Evolutionary conservation across 2,329 filamentous ascomycete genomes (phyloP), one percentile per base, ranked within the genome.

Genomic region (Colletotrichum tamarilloi): DNA sequence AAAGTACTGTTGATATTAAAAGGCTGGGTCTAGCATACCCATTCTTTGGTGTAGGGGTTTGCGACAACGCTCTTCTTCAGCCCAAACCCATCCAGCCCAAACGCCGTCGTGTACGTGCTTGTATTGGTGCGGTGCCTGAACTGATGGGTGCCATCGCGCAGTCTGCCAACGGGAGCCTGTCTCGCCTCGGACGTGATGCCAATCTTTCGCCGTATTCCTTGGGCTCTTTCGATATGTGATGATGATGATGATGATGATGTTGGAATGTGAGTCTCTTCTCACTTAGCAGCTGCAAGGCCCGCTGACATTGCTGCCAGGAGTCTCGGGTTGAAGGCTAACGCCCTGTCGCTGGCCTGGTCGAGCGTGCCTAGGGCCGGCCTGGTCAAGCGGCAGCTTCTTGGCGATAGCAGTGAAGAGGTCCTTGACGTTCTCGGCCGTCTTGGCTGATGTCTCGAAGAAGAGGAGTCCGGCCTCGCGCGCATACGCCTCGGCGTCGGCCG

Each of bases 371-470:
- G 96, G 95, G n/a, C 95, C 96, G 63, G 92, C 95, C 85, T 98
- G 97, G 81, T 99, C 97, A 78, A 98, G 92, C 38, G 97, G 97
- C 76, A 99, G 89, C 86, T 98, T 98, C 92, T 96, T 98, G 75
- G 97, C 97, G 81, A 99, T 98, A 72, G 95, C 95, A 55, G 96
- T 98, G 85, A 99, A 99, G 66, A 99, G 89, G 78, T 98, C 97
- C 80, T 92, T 91, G 68, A 99, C 97, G 79, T 99, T 99, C 85
- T 97, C 95, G 71, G 95, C 93, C 49, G 96, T 98, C 89, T 99
- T 99, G 77, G 97, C 97, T 12, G 95, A 98, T 4, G 97, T 99
- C 85, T 99, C 97, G 83, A 99, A 99, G 89, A 99, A 99, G 67
- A 99, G 89, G 6, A 99, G 90, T 55, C 95, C 95, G 63, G 96